phyloP scores from a whole-genome alignment of 1,284 basidiomycete genomes.

The Ceratobasidium sp. region DNA sequence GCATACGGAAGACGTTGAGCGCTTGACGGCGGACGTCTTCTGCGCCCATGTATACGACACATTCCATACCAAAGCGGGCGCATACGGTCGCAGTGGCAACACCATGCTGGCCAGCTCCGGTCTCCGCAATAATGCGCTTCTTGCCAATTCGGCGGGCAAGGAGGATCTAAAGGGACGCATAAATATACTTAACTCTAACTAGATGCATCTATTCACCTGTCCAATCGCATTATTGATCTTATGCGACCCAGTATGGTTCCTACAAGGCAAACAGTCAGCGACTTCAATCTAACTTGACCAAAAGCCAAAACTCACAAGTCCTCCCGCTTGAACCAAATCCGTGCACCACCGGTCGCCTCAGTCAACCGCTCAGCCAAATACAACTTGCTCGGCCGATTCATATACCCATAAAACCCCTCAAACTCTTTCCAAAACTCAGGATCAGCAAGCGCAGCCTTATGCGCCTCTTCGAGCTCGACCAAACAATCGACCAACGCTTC shows the following conservation, averaged over 20 bases:
- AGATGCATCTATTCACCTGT: too few species aligned
- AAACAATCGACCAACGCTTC: conserved; percentile 94
- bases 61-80: conserved; percentile 95
- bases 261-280: too few species aligned
- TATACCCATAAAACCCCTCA: conserved; percentile 89
- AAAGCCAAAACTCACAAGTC: conserved; percentile 90
- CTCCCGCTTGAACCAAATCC: conserved; percentile 98
- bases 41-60: conserved; percentile 98
- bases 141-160: conserved; percentile 94
- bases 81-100: conserved; percentile 99
- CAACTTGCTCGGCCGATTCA: conserved; percentile 79
- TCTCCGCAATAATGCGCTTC: conserved; percentile 97
- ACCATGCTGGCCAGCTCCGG: conserved; percentile 98
- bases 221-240: conserved; percentile 99
- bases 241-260: conserved; percentile 97
- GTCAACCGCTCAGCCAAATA: conserved; percentile 83
- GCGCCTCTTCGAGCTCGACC: conserved; percentile 90
- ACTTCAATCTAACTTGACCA: too few species aligned
- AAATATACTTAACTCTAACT: too few species aligned
- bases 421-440: conserved; percentile 96
- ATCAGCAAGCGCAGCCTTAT: conserved; percentile 87
- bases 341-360: conserved; percentile 85
- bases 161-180: conserved; percentile 73
- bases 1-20: conserved; percentile 97
- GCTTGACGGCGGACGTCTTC: conserved; percentile 97